Evolutionary conservation across 2,329 filamentous ascomycete genomes (phyloP), one percentile per base, ranked within the genome.

Genomic region (Penicillium brevicompactum): DNA sequence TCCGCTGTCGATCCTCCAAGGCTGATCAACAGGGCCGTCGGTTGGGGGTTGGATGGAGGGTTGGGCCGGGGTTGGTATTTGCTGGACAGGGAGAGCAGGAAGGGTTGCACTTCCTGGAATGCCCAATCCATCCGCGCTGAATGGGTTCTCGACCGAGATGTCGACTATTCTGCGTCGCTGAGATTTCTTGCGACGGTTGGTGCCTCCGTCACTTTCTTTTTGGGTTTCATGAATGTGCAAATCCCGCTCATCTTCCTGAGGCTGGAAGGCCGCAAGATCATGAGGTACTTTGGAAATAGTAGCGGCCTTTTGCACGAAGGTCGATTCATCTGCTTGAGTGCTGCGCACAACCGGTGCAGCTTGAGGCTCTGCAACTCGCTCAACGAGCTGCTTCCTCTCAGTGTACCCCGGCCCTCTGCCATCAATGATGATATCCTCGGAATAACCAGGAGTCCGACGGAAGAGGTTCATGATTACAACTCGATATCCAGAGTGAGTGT

Each of bases 391-490:
- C 67, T 91, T 91, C 70, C 87, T 87, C 78, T 99, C 94, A 14
- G 87, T 84, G 68, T 91, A 95, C n/a, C 84, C 88, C 1, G 94
- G 93, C 0, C 88, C 88, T 32, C 85, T 85, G 2, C 89, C 87
- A 71, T 99, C 94, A 64, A 99, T 93, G 44, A 91, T 80, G 56
- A 97, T 87, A 69, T 99, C 94, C 62, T 96, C 90, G 0, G 87
- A 89, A 68, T 94, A 96, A 5, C 94, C 94, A 10, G 93, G 91
- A 0, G 91, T 92, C 56, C 86, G 87, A 60, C 94, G 86, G 80
- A 99, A 99, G 2, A 97, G 81, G 67, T 97, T 99, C 85, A 99
- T 97, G 59, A 97, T 95, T 18, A 87, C 90, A 61, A 96, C 82
- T 46, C 94, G 87, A 70, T 96, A 96, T 64, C 89, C 87, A 56